Percentiles rank a stretch among this genome's conserved stretches.
These are phyloP conservation scores for Fonsecaea pedrosoi DNA, from an alignment of 2,329 filamentous ascomycete species.

Conservation along the genomic window DNA sequence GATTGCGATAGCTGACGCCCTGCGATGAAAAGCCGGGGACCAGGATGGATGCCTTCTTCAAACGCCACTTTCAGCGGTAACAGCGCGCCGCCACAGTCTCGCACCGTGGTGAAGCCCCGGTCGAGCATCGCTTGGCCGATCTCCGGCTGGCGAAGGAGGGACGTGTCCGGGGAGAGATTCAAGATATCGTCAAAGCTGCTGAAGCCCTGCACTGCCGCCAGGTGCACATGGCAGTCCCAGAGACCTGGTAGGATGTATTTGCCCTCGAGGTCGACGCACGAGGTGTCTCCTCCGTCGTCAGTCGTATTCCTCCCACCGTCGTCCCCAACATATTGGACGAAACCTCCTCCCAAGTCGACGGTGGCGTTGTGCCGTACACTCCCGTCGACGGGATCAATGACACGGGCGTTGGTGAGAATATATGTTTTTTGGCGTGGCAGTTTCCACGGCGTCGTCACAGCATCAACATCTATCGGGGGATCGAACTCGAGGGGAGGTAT, in stretches of 20 bases:
- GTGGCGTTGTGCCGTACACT: constrained; percentile 41
- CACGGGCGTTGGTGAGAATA: constrained; percentile 53
- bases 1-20: constrained; percentile 64
- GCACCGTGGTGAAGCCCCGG: constrained; percentile 65
- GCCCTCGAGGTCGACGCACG: constrained; percentile 51
- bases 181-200: constrained; percentile 49
- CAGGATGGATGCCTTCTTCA: constrained; percentile 61
- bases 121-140: constrained; percentile 59
- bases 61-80: constrained; percentile 65
- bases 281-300: constrained; percentile 38
- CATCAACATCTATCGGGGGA: constrained; percentile 18
- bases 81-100: constrained; percentile 65
- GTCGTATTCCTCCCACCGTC: constrained; percentile 8
- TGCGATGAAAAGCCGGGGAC: constrained; percentile 63
- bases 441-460: constrained; percentile 40
- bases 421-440: constrained; percentile 38
- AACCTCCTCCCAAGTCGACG: constrained; percentile 48
- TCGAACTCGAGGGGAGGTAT: constrained; percentile 17
- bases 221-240: constrained; percentile 61
- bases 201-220: constrained; percentile 54
- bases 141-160: constrained; percentile 56
- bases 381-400: constrained; percentile 52
- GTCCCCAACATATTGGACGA: constrained; percentile 43
- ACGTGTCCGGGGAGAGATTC: constrained; percentile 44
- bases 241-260: constrained; percentile 59